Evolutionary conservation across 768 basidiomycete species (phyloP).

Genomic region (Chalciporus pseudorubinellus): DNA sequence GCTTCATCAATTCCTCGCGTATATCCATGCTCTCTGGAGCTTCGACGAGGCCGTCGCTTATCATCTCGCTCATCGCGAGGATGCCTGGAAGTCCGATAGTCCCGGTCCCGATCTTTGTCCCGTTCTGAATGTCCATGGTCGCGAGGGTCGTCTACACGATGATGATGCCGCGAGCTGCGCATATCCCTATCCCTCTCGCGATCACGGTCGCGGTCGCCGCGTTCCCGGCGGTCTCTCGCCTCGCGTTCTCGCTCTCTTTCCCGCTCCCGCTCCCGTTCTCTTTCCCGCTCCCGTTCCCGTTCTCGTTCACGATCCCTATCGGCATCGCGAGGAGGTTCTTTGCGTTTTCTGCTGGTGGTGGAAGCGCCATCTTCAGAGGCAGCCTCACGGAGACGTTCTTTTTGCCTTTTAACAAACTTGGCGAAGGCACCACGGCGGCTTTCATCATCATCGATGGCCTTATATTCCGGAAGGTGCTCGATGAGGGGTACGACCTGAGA

Average conservation of each 20-base stretch:
- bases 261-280: constrained; percentile 27
- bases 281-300: constrained; percentile 32
- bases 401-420: constrained; percentile 89
- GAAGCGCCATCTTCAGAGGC: constrained; percentile 84
- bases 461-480: constrained; percentile 81
- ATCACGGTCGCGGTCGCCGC: constrained; percentile 41
- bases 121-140: constrained; percentile 34
- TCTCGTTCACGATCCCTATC: constrained; percentile 50
- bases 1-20: constrained; percentile 51
- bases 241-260: constrained; percentile 28
- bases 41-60: constrained; percentile 41
- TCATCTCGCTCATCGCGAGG: constrained; percentile 60
- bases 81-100: constrained; percentile 44
- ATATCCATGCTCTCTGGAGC: constrained; percentile 38
- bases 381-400: constrained; percentile 76
- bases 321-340: constrained; percentile 59
- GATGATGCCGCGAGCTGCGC: constrained; percentile 33
- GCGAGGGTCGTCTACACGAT: constrained; percentile 37
- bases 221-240: constrained; percentile 38
- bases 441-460: constrained; percentile 87
- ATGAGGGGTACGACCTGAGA: constrained; percentile 70
- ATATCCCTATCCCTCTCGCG: constrained; percentile 43
- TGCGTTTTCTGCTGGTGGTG: constrained; percentile 75
- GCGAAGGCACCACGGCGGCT: constrained; percentile 74
- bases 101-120: constrained; percentile 40